phyloP scores from a whole-genome alignment of 768 basidiomycete species.

The Phaffia tasmanica region DNA sequence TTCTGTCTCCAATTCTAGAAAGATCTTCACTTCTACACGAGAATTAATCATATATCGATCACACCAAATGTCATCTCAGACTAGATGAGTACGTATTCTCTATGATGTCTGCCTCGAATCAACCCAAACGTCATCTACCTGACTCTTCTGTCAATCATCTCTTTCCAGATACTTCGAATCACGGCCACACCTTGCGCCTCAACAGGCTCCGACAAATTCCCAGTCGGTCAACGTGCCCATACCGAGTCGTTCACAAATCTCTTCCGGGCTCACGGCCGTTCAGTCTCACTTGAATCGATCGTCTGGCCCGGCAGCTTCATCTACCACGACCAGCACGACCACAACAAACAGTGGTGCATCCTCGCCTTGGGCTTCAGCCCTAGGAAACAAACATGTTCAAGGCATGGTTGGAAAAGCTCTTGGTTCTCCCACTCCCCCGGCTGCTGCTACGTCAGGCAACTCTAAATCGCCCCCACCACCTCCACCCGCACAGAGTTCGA shows the following conservation, averaged over 20 bases:
- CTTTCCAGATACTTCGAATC: constrained; percentile 19
- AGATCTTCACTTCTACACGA: neutral
- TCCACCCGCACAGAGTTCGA: neutral
- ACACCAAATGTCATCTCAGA: neutral
- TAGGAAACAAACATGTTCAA: neutral
- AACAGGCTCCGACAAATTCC: neutral
- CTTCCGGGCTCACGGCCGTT: neutral
- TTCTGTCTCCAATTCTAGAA: neutral
- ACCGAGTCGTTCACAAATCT: no score
- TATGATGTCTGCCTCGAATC: neutral
- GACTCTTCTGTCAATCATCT: no score
- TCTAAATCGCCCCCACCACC: constrained; percentile 2
- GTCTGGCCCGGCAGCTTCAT: neutral
- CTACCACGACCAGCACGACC: constrained; percentile 4
- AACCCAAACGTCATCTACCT: neutral
- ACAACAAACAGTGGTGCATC: constrained; percentile 1
- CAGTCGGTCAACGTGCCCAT: no score
- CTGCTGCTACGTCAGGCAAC: neutral
- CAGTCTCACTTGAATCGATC: neutral
- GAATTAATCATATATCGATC: neutral
- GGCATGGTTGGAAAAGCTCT: neutral
- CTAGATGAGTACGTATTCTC: neutral
- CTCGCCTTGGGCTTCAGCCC: constrained; percentile 10
- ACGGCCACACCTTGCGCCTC: constrained; percentile 14
- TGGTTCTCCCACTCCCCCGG: neutral